Conservation (phyloP, 2,329 filamentous ascomycete species). For the Botrytis fabae region DNA sequence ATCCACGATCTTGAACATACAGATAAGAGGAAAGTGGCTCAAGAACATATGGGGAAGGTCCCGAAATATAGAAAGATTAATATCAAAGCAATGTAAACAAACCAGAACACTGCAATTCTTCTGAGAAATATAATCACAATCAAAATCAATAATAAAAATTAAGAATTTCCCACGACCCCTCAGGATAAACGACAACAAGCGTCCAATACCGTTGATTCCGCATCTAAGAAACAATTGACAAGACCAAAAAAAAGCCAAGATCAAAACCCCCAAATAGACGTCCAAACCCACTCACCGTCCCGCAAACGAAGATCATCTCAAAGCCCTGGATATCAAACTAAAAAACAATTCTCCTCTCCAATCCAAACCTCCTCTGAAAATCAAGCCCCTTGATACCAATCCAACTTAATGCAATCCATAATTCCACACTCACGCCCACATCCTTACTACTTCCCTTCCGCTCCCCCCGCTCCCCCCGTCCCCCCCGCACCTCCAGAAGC, state of each 20-base stretch:
- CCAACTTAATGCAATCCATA: not conserved
- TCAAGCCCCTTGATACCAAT: not conserved
- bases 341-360: not conserved
- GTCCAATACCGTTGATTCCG: not conserved
- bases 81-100: accelerated
- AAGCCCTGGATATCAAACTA: not conserved
- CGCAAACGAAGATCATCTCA: not conserved
- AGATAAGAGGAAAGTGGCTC: not conserved
- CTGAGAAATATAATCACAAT: too few relatives aligned
- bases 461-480: not conserved
- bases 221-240: too few relatives aligned
- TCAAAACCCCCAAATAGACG: not conserved
- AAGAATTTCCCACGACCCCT: not conserved
- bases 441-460: too few relatives aligned
- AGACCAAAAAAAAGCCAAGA: not conserved
- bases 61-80: not conserved
- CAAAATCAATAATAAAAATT: too few relatives aligned
- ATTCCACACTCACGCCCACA: not conserved
- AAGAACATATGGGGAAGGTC: not conserved
- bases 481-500: not conserved
- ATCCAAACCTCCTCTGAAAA: too few relatives aligned
- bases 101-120: not conserved
- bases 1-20: not conserved
- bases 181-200: not conserved
- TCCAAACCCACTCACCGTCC: not conserved